These are phyloP conservation scores for Cylindrodendrum hubeiense DNA, from an alignment of 2,329 filamentous ascomycete genomes.

Conservation along the genomic window DNA sequence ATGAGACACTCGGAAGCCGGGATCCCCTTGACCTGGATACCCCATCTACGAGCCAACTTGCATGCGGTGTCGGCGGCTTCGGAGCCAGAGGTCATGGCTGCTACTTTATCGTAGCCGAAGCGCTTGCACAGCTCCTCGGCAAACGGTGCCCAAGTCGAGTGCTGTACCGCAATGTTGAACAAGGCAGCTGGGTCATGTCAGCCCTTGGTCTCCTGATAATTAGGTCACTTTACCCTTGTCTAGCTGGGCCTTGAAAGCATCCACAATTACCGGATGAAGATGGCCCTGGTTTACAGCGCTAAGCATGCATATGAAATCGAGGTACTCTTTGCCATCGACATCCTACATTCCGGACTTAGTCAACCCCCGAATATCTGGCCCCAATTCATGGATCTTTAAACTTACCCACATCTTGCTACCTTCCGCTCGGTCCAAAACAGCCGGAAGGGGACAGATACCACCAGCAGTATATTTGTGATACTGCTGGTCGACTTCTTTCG, in stretches of 20 bases:
- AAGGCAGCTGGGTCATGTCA: background rate
- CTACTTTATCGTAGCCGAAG: constrained; percentile 37
- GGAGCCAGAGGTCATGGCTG: constrained; percentile 38
- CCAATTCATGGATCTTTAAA: no score
- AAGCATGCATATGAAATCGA: constrained; percentile 12
- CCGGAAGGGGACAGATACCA: no score
- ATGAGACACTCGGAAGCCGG: constrained; percentile 37
- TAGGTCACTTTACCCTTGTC: background rate
- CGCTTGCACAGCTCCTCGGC: constrained; percentile 37
- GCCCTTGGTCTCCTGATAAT: no score
- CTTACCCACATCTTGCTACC: no score
- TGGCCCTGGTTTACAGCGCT: constrained; percentile 39
- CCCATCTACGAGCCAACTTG: constrained; percentile 39
- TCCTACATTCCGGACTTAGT: no score
- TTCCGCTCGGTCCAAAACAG: no score
- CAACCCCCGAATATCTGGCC: no score
- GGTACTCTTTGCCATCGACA: constrained; percentile 1
- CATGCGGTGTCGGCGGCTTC: constrained; percentile 38
- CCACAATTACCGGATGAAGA: constrained; percentile 9
- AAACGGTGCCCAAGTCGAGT: constrained; percentile 38
- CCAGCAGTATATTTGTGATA: no score
- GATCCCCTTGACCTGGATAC: constrained; percentile 38
- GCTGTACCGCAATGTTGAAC: constrained; percentile 36
- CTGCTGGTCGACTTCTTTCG: no score
- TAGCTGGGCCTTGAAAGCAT: background rate